Percentiles rank a stretch among this genome's conserved stretches.
Evolutionary conservation across 306 rosid genomes (phyloP).

Genomic region (Trifolium fragiferum): DNA sequence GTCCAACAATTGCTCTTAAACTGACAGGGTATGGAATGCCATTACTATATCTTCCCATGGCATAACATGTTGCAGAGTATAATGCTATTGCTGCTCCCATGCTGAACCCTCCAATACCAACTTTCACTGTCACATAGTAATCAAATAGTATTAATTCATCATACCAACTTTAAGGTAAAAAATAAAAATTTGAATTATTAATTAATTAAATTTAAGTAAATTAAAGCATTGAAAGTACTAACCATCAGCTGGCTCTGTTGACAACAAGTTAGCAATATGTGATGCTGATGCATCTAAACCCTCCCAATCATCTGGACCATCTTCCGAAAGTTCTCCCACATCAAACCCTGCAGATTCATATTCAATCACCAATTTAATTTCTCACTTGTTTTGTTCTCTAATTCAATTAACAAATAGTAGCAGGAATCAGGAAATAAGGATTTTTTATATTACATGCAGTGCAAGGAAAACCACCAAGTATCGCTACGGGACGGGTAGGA

Average conservation of each 20-base stretch:
- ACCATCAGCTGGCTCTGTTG: slow-evolving; percentile 99
- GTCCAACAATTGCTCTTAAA: slow-evolving; percentile 86
- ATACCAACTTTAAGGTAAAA: not conserved
- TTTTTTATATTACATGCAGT: slow-evolving; percentile 77
- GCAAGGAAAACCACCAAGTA: slow-evolving; percentile 94
- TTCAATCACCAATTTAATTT: slow-evolving; percentile 29
- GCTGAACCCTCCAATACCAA: slow-evolving; percentile 97
- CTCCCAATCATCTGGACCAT: slow-evolving; percentile 96
- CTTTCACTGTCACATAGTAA: slow-evolving; percentile 73
- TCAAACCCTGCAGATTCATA: slow-evolving; percentile 79
- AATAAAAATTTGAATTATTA: not conserved
- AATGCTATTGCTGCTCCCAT: slow-evolving; percentile 99
- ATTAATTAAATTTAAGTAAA: too few species aligned
- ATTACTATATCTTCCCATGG: slow-evolving; percentile 86
- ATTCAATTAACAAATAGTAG: not conserved
- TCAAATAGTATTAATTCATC: not conserved
- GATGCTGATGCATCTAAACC: slow-evolving; percentile 96
- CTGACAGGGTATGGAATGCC: slow-evolving; percentile 78
- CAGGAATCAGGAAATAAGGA: slow-evolving; percentile 11
- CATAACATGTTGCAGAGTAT: slow-evolving; percentile 95
- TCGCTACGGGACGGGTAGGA: slow-evolving; percentile 93
- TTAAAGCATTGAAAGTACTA: slow-evolving; percentile 53
- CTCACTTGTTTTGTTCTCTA: slow-evolving; percentile 7
- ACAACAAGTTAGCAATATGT: slow-evolving; percentile 88
- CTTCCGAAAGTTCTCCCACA: slow-evolving; percentile 91